Conservation (phyloP, 768 basidiomycete species). For the Mrakia frigida region DNA sequence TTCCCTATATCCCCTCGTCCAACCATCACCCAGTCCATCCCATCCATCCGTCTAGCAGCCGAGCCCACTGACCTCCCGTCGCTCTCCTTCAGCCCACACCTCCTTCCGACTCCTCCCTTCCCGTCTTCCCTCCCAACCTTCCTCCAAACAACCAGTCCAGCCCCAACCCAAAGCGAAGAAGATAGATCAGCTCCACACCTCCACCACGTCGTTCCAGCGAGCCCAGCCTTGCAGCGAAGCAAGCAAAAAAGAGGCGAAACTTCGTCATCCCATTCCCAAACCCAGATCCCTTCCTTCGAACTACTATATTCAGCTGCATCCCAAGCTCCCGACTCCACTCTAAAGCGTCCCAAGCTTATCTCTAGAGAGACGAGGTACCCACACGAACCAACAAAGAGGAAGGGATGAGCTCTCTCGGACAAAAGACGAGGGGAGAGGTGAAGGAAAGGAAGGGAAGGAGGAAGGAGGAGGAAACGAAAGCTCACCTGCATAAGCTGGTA, state of each 20-base stretch:
- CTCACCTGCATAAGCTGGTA: neutral
- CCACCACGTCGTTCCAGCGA: neutral
- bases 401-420: neutral
- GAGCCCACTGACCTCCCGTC: too few relatives aligned
- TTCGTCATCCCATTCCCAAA: neutral
- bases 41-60: too few relatives aligned
- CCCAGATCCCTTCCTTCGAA: neutral
- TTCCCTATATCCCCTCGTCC: too few relatives aligned
- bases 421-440: neutral
- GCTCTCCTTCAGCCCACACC: too few relatives aligned
- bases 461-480: constrained; percentile 1
- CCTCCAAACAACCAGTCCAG: too few relatives aligned
- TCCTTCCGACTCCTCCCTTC: too few relatives aligned
- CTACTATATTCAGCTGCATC: neutral
- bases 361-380: neutral
- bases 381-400: neutral
- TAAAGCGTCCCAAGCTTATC: neutral
- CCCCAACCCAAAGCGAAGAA: too few relatives aligned
- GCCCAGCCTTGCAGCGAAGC: neutral
- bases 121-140: too few relatives aligned
- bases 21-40: too few relatives aligned
- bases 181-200: neutral
- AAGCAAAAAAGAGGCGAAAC: neutral
- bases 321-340: neutral
- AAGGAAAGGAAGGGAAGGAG: neutral